A percentile compares a stretch with the other conserved stretches of the same genome.
phyloP scores from a whole-genome alignment of 2,329 filamentous ascomycete genomes.

The Fusarium scirpi region DNA sequence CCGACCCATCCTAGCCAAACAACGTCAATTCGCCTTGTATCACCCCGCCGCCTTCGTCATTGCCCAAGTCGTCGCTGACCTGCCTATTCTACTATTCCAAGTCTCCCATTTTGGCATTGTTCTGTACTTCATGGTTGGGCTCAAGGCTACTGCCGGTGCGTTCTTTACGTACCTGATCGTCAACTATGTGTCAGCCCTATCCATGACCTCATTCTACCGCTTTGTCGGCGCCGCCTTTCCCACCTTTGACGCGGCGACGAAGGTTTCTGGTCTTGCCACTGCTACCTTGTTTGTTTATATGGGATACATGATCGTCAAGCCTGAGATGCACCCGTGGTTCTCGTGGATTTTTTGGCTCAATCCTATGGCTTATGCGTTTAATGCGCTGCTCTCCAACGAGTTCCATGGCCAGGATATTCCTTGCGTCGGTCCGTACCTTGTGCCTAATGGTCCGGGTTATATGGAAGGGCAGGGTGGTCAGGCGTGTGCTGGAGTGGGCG shows the following conservation, averaged over 20 bases:
- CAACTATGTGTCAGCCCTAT: conserved; percentile 46
- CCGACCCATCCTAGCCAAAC: conserved; percentile 69
- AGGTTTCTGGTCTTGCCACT: conserved; percentile 64
- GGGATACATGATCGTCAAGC: conserved; percentile 72
- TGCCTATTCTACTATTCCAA: conserved; percentile 69
- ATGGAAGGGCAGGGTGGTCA: conserved; percentile 53
- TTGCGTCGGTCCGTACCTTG: conserved; percentile 62
- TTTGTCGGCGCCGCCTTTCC: conserved; percentile 66
- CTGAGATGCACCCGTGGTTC: conserved; percentile 72
- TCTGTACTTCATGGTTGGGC: conserved; percentile 72
- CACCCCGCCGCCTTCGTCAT: conserved; percentile 70
- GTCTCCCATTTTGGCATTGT: conserved; percentile 68
- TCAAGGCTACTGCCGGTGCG: conserved; percentile 61
- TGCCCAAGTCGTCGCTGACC: conserved; percentile 65
- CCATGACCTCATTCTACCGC: conserved; percentile 69
- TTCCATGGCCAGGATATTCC: conserved; percentile 69
- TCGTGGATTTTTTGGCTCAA: conserved; percentile 74
- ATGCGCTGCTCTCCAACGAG: conserved; percentile 76
- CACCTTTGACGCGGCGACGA: conserved; percentile 70
- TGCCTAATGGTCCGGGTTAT: conserved; percentile 64
- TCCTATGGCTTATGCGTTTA: conserved; percentile 77
- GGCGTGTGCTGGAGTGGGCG: conserved; percentile 69
- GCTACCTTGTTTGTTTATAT: conserved; percentile 69
- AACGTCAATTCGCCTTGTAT: conserved; percentile 68
- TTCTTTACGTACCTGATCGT: conserved; percentile 74